A percentile compares a stretch with the other conserved stretches of the same genome.
Conservation (phyloP, 345 rosid genomes). For the Kernera saxatilis region DNA sequence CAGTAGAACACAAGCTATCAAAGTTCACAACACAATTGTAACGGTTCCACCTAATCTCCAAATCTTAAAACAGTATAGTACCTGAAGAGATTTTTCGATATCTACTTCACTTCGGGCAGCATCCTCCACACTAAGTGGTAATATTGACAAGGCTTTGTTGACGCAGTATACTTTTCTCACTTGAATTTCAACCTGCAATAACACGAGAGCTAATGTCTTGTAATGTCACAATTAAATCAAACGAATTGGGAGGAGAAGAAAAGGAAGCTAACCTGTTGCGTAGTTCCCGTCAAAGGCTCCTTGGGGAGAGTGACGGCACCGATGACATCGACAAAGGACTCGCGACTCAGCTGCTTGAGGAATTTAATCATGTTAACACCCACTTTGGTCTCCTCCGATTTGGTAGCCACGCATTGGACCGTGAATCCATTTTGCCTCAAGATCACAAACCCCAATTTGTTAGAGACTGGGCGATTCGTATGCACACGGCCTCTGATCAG, state of each 20-base stretch:
- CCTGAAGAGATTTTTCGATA: constrained; percentile 64
- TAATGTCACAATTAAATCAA: neutral
- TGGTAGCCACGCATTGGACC: constrained; percentile 64
- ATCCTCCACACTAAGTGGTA: constrained; percentile 78
- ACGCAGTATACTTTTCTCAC: constrained; percentile 56
- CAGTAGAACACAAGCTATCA: neutral
- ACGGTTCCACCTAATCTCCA: neutral
- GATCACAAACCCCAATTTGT: constrained; percentile 55
- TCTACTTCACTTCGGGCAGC: constrained; percentile 76
- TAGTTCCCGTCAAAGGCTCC: constrained; percentile 48
- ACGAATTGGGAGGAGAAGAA: neutral
- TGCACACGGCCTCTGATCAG: constrained; percentile 64
- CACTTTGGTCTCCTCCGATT: constrained; percentile 35
- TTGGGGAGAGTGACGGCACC: constrained; percentile 48
- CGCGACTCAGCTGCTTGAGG: constrained; percentile 47
- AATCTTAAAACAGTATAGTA: neutral
- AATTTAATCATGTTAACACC: constrained; percentile 65
- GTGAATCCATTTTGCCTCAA: constrained; percentile 64
- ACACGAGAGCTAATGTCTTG: neutral
- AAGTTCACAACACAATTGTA: neutral
- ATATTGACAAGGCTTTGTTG: constrained; percentile 45
- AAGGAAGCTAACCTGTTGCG: constrained; percentile 43
- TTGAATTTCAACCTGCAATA: constrained; percentile 61
- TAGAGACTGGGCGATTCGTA: constrained; percentile 45
- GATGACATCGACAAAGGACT: constrained; percentile 57